Percentiles rank a stretch among this genome's conserved stretches.
These are phyloP conservation scores for Terfezia boudieri DNA, from an alignment of 495 filamentous ascomycete species.

Conservation along the genomic window DNA sequence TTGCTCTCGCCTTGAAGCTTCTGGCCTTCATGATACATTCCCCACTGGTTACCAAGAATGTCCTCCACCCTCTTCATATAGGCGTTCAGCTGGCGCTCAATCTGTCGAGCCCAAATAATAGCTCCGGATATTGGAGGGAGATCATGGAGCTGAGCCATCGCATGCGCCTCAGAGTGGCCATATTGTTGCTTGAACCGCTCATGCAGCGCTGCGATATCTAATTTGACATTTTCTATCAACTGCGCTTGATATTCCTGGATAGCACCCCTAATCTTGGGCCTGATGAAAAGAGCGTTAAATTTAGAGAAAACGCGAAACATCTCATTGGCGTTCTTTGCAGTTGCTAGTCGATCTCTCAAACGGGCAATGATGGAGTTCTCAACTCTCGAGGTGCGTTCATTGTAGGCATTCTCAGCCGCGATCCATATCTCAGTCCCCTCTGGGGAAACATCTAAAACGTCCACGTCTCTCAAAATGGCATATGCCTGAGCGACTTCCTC, in stretches of 20 bases:
- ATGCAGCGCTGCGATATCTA: slow-evolving; percentile 76
- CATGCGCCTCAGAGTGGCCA: slow-evolving; percentile 88
- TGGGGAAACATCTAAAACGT: slow-evolving; percentile 73
- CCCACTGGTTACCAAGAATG: slow-evolving; percentile 83
- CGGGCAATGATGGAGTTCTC: slow-evolving; percentile 98
- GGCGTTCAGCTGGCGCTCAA: slow-evolving; percentile 75
- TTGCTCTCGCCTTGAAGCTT: slow-evolving; percentile 74
- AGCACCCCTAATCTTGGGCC: slow-evolving; percentile 90
- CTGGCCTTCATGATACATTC: slow-evolving; percentile 79
- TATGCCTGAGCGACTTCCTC: slow-evolving; percentile 90
- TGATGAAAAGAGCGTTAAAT: slow-evolving; percentile 94
- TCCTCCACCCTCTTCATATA: slow-evolving; percentile 98
- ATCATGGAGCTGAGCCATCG: slow-evolving; percentile 90
- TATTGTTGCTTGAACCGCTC: slow-evolving; percentile 98
- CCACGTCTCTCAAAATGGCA: slow-evolving; percentile 75
- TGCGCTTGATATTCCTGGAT: slow-evolving; percentile 95
- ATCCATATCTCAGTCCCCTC: slow-evolving; percentile 82
- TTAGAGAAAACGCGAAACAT: slow-evolving; percentile 99
- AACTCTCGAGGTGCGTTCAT: slow-evolving; percentile 84
- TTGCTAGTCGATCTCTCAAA: slow-evolving; percentile 76
- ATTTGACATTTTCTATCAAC: slow-evolving; percentile 90
- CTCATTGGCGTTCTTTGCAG: slow-evolving; percentile 86
- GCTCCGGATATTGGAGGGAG: slow-evolving; percentile 86
- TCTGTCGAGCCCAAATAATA: slow-evolving; percentile 92
- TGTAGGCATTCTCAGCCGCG: slow-evolving; percentile 80